phyloP scores from a whole-genome alignment of 257 asterid species.

The Capsicum baccatum region DNA sequence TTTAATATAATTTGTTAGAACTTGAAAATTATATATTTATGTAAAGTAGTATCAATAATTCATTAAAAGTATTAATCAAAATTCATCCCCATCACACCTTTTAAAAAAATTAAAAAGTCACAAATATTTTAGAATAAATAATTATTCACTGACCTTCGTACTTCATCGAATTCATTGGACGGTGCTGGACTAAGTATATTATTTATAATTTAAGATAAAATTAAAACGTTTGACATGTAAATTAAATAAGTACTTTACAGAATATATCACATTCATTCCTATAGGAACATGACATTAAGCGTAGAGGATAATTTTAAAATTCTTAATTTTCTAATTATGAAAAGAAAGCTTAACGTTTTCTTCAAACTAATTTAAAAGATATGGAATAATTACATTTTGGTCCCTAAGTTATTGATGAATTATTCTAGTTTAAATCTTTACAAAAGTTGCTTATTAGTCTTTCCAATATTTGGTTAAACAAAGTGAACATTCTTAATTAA shows the following conservation, averaged over 20 bases:
- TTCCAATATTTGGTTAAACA: background rate
- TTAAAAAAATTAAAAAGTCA: background rate
- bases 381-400: background rate
- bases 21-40: background rate
- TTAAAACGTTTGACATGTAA: background rate
- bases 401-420: background rate
- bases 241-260: background rate
- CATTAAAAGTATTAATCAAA: background rate
- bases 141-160: background rate
- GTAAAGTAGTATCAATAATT: background rate
- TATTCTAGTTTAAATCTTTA: background rate
- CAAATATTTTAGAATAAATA: background rate
- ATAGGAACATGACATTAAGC: background rate
- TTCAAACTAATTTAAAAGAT: background rate
- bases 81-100: background rate
- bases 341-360: background rate
- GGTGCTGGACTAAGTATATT: background rate
- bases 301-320: background rate
- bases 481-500: background rate
- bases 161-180: constrained; percentile 2
- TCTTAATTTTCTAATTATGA: background rate
- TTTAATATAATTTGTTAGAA: background rate
- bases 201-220: background rate
- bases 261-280: background rate
- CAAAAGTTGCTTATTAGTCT: background rate